These are phyloP conservation scores for Tetraselmis striata DNA, from an alignment of 139 green algal species.

Conservation along the genomic window DNA sequence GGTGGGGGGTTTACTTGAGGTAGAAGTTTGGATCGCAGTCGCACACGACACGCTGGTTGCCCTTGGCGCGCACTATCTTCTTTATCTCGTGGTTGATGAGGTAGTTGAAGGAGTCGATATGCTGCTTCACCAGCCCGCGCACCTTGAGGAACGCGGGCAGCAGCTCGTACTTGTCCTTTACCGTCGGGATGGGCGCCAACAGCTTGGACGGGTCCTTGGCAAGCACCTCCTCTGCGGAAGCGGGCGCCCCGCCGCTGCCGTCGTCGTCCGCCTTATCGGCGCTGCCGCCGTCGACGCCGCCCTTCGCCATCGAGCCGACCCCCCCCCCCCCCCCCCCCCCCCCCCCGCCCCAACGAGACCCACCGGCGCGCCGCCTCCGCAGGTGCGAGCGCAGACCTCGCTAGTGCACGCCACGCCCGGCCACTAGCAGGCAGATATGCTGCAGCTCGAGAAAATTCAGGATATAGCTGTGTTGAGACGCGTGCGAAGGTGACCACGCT, in stretches of 20 bases:
- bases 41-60: conserved; percentile 89
- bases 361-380: too few species aligned
- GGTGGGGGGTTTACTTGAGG: conserved; percentile 67
- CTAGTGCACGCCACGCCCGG: too few species aligned
- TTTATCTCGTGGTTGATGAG: conserved; percentile 94
- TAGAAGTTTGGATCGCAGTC: conserved; percentile 98
- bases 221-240: conserved; percentile 18
- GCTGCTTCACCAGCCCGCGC: conserved; percentile 89
- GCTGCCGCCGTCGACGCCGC: too few species aligned
- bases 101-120: conserved; percentile 98
- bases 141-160: conserved; percentile 89
- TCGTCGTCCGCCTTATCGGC: neutral
- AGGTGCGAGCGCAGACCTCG: too few species aligned
- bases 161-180: conserved; percentile 91
- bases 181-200: conserved; percentile 64
- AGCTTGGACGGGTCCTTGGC: conserved; percentile 51
- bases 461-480: too few species aligned
- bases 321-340: too few species aligned
- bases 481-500: too few species aligned
- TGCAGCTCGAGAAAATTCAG: too few species aligned
- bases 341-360: too few species aligned
- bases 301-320: neutral
- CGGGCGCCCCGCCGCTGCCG: too few species aligned
- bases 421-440: too few species aligned
- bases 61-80: conserved; percentile 93